These are phyloP conservation scores for Neofusicoccum laricinum DNA, from an alignment of 2,329 filamentous ascomycete species.

Conservation along the genomic window DNA sequence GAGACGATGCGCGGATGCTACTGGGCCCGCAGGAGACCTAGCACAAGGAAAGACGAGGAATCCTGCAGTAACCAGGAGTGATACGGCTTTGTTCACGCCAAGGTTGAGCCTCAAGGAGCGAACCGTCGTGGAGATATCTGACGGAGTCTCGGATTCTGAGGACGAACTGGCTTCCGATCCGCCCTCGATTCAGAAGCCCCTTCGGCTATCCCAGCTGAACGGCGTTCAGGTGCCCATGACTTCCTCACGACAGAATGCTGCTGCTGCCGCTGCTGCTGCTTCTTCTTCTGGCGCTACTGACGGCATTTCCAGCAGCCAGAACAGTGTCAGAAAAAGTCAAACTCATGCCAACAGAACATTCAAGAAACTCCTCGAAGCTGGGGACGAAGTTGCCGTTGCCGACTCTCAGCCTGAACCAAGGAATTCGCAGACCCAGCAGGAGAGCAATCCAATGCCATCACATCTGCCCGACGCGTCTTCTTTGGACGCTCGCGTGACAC, in stretches of 20 bases:
- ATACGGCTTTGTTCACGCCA: constrained; percentile 29
- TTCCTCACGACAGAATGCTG: constrained; percentile 30
- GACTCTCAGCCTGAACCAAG: constrained; percentile 42
- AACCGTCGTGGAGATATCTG: constrained; percentile 21
- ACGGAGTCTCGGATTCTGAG: constrained; percentile 23
- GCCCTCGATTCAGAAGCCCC: constrained; percentile 19
- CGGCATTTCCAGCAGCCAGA: neutral
- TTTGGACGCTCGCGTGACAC: constrained; percentile 34
- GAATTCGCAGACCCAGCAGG: constrained; percentile 22
- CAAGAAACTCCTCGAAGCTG: neutral
- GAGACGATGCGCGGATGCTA: neutral
- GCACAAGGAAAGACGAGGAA: constrained; percentile 17
- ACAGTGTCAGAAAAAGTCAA: neutral
- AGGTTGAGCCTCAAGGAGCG: constrained; percentile 6
- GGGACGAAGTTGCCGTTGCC: constrained; percentile 37
- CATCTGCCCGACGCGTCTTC: constrained; percentile 35
- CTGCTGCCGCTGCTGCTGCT: neutral
- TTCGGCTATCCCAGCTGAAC: constrained; percentile 16
- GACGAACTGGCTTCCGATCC: constrained; percentile 29
- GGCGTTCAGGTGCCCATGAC: constrained; percentile 35
- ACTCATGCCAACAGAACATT: neutral
- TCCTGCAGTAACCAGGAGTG: constrained; percentile 17
- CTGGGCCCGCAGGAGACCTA: constrained; percentile 19
- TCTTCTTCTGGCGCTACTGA: neutral
- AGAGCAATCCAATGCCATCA: constrained; percentile 28